Evolutionary conservation across 1,284 basidiomycete species (phyloP).

Genomic region (Cutaneotrichosporon sp.): DNA sequence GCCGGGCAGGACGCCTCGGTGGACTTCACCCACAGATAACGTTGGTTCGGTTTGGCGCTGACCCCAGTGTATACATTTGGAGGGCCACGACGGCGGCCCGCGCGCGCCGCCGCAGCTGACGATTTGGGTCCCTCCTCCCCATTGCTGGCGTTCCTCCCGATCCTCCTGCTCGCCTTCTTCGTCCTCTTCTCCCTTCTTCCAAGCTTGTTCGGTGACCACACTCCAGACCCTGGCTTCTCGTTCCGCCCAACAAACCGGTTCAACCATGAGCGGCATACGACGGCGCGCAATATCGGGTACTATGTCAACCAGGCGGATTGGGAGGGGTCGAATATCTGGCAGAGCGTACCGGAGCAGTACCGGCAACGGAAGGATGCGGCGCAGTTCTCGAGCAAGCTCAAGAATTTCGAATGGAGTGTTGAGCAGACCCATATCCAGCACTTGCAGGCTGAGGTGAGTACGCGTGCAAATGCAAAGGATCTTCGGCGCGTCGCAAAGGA

Average conservation of each 20-base stretch:
- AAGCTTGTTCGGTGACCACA: conserved; percentile 60
- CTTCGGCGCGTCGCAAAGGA: too few relatives aligned
- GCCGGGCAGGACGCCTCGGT: too few relatives aligned
- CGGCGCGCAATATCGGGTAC: conserved; percentile 68
- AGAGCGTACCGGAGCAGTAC: conserved; percentile 59
- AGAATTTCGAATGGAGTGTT: conserved; percentile 52
- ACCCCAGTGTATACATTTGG: conserved; percentile 49
- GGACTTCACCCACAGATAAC: too few relatives aligned
- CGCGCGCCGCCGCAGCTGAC: conserved; percentile 26
- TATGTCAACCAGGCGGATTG: conserved; percentile 80
- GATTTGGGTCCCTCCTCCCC: conserved; percentile 58
- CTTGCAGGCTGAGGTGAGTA: conserved; percentile 66
- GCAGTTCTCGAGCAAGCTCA: conserved; percentile 36
- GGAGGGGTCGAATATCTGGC: conserved; percentile 61
- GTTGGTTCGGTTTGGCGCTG: not conserved
- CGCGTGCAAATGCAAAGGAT: too few relatives aligned
- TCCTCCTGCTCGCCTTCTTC: conserved; percentile 76
- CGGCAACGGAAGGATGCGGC: conserved; percentile 49
- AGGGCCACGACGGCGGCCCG: conserved; percentile 26
- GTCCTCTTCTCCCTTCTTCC: conserved; percentile 82
- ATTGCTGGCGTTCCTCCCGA: conserved; percentile 75
- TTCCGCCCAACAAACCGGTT: conserved; percentile 59
- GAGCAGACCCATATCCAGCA: conserved; percentile 67
- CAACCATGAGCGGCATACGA: conserved; percentile 63
- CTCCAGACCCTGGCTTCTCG: conserved; percentile 74